These are phyloP conservation scores for Polymyxa betae DNA, from an alignment of 208 protist genomes.

Conservation along the genomic window DNA sequence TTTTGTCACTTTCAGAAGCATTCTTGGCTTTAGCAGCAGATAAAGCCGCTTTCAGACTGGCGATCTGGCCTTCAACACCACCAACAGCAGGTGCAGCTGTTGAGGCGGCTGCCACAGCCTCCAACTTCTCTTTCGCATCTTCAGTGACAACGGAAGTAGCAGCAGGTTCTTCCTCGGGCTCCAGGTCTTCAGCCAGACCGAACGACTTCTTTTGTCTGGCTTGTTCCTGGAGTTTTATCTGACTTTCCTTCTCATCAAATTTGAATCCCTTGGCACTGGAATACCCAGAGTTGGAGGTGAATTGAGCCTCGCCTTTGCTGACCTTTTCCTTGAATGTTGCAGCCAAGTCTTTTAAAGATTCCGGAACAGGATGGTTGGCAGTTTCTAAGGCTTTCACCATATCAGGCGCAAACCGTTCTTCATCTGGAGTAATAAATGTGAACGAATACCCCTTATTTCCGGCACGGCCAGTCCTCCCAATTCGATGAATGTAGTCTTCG, in stretches of 20 bases:
- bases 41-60: conserved; percentile 45
- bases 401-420: conserved; percentile 72
- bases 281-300: conserved; percentile 63
- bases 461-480: conserved; percentile 77
- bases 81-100: neutral
- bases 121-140: conserved; percentile 11
- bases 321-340: conserved; percentile 38
- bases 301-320: neutral
- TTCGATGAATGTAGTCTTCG: conserved; percentile 79
- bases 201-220: conserved; percentile 32
- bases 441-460: conserved; percentile 77
- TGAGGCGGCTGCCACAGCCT: neutral
- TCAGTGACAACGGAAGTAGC: conserved; percentile 11
- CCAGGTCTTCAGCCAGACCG: conserved; percentile 41
- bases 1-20: conserved; percentile 56
- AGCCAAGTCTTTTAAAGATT: conserved; percentile 66
- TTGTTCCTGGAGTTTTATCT: conserved; percentile 49
- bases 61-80: conserved; percentile 55
- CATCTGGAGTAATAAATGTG: conserved; percentile 81
- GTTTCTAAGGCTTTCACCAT: conserved; percentile 76
- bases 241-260: conserved; percentile 71
- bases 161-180: neutral
- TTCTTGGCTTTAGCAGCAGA: conserved; percentile 61
- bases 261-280: conserved; percentile 69
- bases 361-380: conserved; percentile 64